Evolutionary conservation across 2,329 filamentous ascomycete species (phyloP).

Genomic region (Talaromyces amestolkiae): DNA sequence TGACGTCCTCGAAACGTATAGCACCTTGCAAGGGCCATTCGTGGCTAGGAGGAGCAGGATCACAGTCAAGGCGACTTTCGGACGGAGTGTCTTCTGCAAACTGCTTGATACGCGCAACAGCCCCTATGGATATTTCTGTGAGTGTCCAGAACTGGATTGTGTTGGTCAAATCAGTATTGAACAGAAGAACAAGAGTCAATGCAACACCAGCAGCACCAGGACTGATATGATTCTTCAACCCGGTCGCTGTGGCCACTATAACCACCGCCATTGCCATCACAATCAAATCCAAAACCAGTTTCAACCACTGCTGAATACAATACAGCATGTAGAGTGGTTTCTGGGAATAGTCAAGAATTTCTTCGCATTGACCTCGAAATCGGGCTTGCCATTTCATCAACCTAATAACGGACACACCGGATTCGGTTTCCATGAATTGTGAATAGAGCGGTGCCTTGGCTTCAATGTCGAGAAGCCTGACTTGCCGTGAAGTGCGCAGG

Average conservation of each 20-base stretch:
- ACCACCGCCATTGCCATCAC: slow-evolving; percentile 50
- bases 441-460: slow-evolving; percentile 59
- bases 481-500: slow-evolving; percentile 58
- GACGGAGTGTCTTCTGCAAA: slow-evolving; percentile 47
- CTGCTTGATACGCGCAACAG: slow-evolving; percentile 53
- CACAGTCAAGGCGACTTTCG: neutral
- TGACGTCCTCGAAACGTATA: neutral
- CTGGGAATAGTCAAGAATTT: slow-evolving; percentile 54
- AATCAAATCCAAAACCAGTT: slow-evolving; percentile 50
- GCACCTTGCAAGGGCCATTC: neutral
- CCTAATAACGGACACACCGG: slow-evolving; percentile 55
- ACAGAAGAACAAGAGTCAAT: slow-evolving; percentile 53
- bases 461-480: slow-evolving; percentile 61
- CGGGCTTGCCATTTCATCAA: slow-evolving; percentile 53
- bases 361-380: slow-evolving; percentile 46
- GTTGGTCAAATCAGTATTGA: slow-evolving; percentile 51
- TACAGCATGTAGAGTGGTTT: slow-evolving; percentile 57
- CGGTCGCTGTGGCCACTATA: slow-evolving; percentile 50
- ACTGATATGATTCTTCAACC: slow-evolving; percentile 41
- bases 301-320: slow-evolving; percentile 59
- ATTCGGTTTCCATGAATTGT: slow-evolving; percentile 57
- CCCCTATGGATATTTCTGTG: slow-evolving; percentile 58
- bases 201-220: slow-evolving; percentile 53
- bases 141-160: slow-evolving; percentile 55
- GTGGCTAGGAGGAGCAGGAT: neutral